Conservation (phyloP, 768 basidiomycete genomes). For the Suillus subaureus region DNA sequence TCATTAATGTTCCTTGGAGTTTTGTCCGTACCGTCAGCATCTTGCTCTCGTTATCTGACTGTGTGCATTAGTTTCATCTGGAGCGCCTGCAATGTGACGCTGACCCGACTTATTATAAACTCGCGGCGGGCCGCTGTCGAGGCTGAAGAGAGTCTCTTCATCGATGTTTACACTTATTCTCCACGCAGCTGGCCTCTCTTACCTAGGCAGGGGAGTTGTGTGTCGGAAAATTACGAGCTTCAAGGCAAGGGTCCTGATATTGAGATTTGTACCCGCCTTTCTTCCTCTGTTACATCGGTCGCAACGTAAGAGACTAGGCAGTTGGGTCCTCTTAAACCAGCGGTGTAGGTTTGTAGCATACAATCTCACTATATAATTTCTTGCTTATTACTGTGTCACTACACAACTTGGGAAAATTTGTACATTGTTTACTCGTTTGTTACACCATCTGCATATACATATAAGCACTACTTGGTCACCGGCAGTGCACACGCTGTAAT, state of each 20-base stretch:
- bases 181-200: conserved; percentile 4
- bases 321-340: not conserved
- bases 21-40: conserved; percentile 17
- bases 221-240: conserved; percentile 2
- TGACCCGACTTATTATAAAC: conserved; percentile 37
- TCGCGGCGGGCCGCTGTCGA: conserved; percentile 24
- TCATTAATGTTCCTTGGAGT: conserved; percentile 24
- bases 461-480: too few species aligned
- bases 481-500: not conserved
- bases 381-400: not conserved
- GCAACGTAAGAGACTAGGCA: not conserved
- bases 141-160: not conserved
- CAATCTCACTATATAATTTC: not conserved
- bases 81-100: conserved; percentile 35
- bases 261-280: not conserved
- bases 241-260: conserved; percentile 5
- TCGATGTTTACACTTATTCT: not conserved
- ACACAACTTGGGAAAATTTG: not conserved
- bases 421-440: not conserved
- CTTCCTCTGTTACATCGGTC: not conserved
- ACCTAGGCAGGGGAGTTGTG: not conserved
- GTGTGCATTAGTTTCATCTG: conserved; percentile 34
- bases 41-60: conserved; percentile 5
- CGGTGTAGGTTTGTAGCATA: not conserved
- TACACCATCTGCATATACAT: not conserved